These are phyloP conservation scores for Kalmusia sp. DNA, from an alignment of 2,329 filamentous ascomycete species.

Conservation along the genomic window DNA sequence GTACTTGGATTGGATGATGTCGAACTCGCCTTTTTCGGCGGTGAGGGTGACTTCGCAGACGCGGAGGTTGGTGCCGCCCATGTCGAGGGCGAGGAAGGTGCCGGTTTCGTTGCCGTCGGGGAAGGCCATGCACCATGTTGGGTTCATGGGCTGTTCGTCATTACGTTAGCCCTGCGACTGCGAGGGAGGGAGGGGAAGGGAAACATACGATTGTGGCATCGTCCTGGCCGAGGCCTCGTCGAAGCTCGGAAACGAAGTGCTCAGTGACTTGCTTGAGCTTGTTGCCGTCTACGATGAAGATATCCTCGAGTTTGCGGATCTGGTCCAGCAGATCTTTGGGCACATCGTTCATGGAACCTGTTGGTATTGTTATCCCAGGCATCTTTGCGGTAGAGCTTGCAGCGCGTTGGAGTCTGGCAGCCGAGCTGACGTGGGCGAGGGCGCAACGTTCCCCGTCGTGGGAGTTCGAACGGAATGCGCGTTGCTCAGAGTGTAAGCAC, in stretches of 20 bases:
- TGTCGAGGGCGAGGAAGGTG: conserved; percentile 88
- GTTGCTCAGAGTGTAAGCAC: too few species aligned
- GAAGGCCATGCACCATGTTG: conserved; percentile 94
- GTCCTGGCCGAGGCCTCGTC: conserved; percentile 84
- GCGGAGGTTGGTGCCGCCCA: conserved; percentile 95
- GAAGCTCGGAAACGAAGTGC: conserved; percentile 87
- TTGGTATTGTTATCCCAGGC: conserved; percentile 26
- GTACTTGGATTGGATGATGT: conserved; percentile 97
- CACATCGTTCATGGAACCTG: conserved; percentile 90
- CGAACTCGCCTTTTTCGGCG: conserved; percentile 88
- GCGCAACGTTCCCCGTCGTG: too few species aligned
- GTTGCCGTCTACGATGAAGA: conserved; percentile 77
- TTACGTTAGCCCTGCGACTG: neutral
- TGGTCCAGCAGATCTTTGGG: conserved; percentile 82
- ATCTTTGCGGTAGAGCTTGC: conserved; percentile 9
- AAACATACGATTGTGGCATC: conserved; percentile 87
- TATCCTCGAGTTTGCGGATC: conserved; percentile 82
- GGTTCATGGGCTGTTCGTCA: conserved; percentile 83
- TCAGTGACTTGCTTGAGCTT: conserved; percentile 91
- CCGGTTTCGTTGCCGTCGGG: conserved; percentile 88
- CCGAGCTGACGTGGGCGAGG: neutral
- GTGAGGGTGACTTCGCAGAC: conserved; percentile 93
- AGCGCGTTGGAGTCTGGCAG: neutral
- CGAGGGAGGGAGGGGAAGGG: neutral
- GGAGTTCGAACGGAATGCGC: too few species aligned